These are phyloP conservation scores for Ascochyta viciae-villosae DNA, from an alignment of 2,329 filamentous ascomycete genomes.

Conservation along the genomic window DNA sequence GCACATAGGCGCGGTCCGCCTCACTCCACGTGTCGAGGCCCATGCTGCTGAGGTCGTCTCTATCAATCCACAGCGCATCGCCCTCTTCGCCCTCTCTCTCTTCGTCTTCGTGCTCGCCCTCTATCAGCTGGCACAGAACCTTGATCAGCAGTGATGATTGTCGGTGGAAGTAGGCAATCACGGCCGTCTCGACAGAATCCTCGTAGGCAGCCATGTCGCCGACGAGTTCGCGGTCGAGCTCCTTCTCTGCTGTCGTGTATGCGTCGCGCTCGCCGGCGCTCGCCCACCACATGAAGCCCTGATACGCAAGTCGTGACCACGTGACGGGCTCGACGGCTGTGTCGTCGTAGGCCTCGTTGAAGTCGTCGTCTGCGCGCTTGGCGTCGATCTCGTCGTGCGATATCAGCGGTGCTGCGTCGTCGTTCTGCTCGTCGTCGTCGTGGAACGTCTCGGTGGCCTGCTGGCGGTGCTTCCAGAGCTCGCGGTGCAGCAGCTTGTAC, in stretches of 20 bases:
- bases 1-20: slow-evolving; percentile 72
- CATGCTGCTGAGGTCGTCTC: slow-evolving; percentile 72
- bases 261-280: slow-evolving; percentile 76
- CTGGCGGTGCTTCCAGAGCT: slow-evolving; percentile 44
- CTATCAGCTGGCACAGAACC: slow-evolving; percentile 68
- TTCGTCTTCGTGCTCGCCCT: slow-evolving; percentile 54
- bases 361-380: slow-evolving; percentile 40
- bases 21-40: slow-evolving; percentile 81
- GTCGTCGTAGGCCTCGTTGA: slow-evolving; percentile 48
- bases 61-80: slow-evolving; percentile 62
- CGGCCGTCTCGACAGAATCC: slow-evolving; percentile 68
- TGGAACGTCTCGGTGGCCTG: slow-evolving; percentile 26
- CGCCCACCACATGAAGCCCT: slow-evolving; percentile 89
- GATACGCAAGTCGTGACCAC: slow-evolving; percentile 78
- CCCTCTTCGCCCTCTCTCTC: slow-evolving; percentile 41
- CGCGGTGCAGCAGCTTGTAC: slow-evolving; percentile 55
- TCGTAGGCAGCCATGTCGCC: slow-evolving; percentile 53
- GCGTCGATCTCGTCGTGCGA: slow-evolving; percentile 33
- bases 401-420: slow-evolving; percentile 31
- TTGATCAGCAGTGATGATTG: slow-evolving; percentile 72
- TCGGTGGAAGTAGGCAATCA: slow-evolving; percentile 83
- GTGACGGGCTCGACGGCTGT: slow-evolving; percentile 62
- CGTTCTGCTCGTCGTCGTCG: slow-evolving; percentile 35
- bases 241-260: slow-evolving; percentile 61
- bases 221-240: slow-evolving; percentile 56